Base-by-base conservation (phyloP, 139 green algal genomes). In the Spirogloea muscicola region DNA sequence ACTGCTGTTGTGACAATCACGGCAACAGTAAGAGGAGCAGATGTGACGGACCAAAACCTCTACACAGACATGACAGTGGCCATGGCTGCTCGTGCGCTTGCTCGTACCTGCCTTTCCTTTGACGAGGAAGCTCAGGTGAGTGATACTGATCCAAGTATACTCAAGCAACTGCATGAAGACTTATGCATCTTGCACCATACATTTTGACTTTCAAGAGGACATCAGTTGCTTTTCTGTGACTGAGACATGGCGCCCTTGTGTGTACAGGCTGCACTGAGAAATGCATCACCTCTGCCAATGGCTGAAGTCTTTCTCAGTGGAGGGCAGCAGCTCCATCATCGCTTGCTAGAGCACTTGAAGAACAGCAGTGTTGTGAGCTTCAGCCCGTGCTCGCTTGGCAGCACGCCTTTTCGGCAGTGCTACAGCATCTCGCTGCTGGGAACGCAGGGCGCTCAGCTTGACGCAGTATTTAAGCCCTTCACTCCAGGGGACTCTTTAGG, bases 51-150 rank as follows among this genome's bases (percentile, higher is more conserved):
- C 42, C n/a, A 52, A 7, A 25, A 36, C 29, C 21, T 25, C 27
- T 77, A 77, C 36, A 58, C 69, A 43, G 69, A 71, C n/a, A 49
- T 33, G 27, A 71, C 55, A 18, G 44, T 77, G 29, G 69, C 69
- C 16, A 46, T 77, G 34, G 69, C 69, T 34, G 60, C 69, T 21
- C 49, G 55, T 21, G 69, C 69, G 1, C 61, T 77, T 38, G 69
- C 69, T 10, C 33, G 69, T 34, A 77, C 69, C 44, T 77, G 69
- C 34, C 48, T 77, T 27, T 36, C 58, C 33, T 21, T 77, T 34
- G 69, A 77, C 34, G 57, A 77, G 42, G 69, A 77, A n/a, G 69
- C 69, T 21, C 69, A 77, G 69, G 25, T 16, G 44, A 52, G 16
- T 27, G 13, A 27, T 52, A 27, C 13, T 16, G 13, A n/a, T n/a